phyloP scores from a whole-genome alignment of 495 filamentous ascomycete species.

The Aspergillus sclerotioniger region DNA sequence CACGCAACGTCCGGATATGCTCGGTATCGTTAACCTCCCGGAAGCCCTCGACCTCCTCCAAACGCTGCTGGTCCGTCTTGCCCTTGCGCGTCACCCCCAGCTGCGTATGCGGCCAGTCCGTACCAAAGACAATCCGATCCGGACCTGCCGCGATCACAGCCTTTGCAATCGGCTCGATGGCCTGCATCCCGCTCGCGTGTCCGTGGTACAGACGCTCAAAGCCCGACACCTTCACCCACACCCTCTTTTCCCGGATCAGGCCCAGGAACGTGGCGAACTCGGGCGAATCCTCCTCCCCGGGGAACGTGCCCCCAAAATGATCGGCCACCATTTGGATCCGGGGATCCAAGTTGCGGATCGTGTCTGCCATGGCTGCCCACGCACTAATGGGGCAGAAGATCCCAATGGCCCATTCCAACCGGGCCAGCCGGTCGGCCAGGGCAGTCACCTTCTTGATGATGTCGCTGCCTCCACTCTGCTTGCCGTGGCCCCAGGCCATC shows the following conservation, averaged over 20 bases:
- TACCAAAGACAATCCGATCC: constrained; percentile 7
- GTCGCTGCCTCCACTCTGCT: not conserved
- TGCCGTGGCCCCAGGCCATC: not conserved
- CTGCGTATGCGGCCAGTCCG: constrained; percentile 16
- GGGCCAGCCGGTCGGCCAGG: not conserved
- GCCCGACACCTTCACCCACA: not conserved
- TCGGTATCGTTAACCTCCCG: not conserved
- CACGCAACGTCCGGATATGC: not conserved
- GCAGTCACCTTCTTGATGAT: not conserved
- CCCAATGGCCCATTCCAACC: not conserved
- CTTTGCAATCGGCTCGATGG: not conserved
- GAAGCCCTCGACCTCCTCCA: not conserved
- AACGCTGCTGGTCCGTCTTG: not conserved
- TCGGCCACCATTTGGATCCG: constrained; percentile 12
- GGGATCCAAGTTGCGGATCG: not conserved
- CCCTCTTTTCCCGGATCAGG: not conserved
- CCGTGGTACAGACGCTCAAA: not conserved
- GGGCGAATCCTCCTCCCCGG: not conserved
- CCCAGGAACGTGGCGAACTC: constrained; percentile 1
- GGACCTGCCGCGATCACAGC: constrained; percentile 5
- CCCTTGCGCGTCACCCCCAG: constrained; percentile 1
- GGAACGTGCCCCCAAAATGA: constrained; percentile 11
- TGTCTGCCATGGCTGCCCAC: not conserved
- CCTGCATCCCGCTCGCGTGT: not conserved
- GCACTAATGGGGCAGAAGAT: not conserved